These are phyloP conservation scores for Termitomyces sp. DNA, from an alignment of 768 basidiomycete genomes.

Conservation along the genomic window DNA sequence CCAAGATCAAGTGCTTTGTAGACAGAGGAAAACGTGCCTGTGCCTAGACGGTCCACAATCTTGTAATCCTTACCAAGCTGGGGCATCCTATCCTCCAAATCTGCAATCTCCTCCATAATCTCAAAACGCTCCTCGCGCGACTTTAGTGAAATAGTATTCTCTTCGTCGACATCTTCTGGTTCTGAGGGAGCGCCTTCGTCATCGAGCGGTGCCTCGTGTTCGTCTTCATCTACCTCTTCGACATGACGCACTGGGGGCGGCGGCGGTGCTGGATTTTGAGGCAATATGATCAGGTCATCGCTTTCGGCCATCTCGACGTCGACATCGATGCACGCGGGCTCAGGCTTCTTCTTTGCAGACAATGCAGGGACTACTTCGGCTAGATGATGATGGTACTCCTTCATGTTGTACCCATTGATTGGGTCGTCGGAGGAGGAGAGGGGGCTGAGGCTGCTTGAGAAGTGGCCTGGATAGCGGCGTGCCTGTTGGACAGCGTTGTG, in stretches of 20 bases:
- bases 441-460: conserved; percentile 14
- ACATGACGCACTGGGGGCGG: not conserved
- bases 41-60: too few relatives aligned
- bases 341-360: conserved; percentile 9
- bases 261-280: not conserved
- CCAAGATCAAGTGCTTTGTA: conserved; percentile 91
- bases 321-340: conserved; percentile 31
- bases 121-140: conserved; percentile 63
- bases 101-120: conserved; percentile 71
- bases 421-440: conserved; percentile 52
- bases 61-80: conserved; percentile 62
- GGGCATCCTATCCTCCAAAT: conserved; percentile 63
- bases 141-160: conserved; percentile 50
- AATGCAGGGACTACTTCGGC: conserved; percentile 32
- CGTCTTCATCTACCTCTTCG: not conserved
- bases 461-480: conserved; percentile 11
- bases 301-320: conserved; percentile 43
- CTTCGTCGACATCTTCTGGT: conserved; percentile 50
- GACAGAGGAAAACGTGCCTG: conserved; percentile 98
- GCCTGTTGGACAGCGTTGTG: conserved; percentile 26
- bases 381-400: conserved; percentile 46
- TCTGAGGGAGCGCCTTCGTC: conserved; percentile 28
- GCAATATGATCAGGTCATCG: conserved; percentile 29
- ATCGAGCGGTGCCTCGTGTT: conserved; percentile 9
- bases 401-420: conserved; percentile 31